phyloP scores from a whole-genome alignment of 331 rosid species.

The Rosa hybrid region DNA sequence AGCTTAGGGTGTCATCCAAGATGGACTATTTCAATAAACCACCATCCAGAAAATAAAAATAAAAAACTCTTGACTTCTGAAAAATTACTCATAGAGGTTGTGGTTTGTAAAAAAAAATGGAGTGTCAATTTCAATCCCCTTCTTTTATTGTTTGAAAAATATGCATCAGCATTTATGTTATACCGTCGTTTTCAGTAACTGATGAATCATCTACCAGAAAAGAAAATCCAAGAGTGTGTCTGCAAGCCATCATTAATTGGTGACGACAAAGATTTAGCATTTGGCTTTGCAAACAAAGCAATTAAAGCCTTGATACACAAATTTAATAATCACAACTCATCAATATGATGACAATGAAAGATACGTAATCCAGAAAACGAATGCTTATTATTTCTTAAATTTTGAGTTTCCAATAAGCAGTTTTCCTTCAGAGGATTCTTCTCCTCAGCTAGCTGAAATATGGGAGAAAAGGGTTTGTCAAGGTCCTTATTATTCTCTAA shows the following conservation, averaged over 20 bases:
- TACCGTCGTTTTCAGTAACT: too few species aligned
- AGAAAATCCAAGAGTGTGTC: too few species aligned
- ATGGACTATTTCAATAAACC: too few species aligned
- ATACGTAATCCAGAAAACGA: constrained; percentile 19
- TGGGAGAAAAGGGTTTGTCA: background rate
- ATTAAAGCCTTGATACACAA: background rate
- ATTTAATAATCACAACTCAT: background rate
- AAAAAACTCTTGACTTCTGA: too few species aligned
- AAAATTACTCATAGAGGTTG: too few species aligned
- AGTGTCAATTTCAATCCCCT: too few species aligned
- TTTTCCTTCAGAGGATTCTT: constrained; percentile 13
- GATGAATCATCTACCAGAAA: too few species aligned
- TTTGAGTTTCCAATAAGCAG: background rate
- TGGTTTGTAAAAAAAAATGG: too few species aligned
- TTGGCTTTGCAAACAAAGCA: background rate
- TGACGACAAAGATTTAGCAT: background rate
- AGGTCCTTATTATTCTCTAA: constrained; percentile 36
- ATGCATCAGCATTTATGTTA: too few species aligned
- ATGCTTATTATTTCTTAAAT: constrained; percentile 17
- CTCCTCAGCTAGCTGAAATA: constrained; percentile 22
- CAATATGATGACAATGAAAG: constrained; percentile 1
- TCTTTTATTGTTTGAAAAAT: too few species aligned
- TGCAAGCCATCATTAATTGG: background rate
- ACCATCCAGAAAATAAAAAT: too few species aligned
- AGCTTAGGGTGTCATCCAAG: too few species aligned